Evolutionary conservation across 768 basidiomycete genomes (phyloP).

Genomic region (Hysterangium stoloniferum): DNA sequence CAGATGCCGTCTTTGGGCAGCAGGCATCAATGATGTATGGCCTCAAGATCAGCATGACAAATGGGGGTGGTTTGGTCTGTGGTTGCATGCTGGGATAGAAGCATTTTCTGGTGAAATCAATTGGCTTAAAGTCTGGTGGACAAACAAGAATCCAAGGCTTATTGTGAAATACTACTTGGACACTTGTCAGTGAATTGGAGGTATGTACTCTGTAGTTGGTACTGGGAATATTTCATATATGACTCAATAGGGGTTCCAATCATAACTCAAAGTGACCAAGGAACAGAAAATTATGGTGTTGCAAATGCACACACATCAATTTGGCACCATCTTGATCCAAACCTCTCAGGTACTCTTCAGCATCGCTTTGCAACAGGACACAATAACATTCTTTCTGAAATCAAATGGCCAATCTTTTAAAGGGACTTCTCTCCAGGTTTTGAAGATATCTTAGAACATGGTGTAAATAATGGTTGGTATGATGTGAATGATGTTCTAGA

Average conservation of each 20-base stretch:
- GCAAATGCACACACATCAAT: constrained; percentile 37
- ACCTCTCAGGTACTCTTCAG: constrained; percentile 29
- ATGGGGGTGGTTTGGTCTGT: constrained; percentile 33
- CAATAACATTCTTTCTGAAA: constrained; percentile 37
- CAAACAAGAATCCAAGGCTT: constrained; percentile 23
- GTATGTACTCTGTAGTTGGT: no score
- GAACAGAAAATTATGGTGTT: constrained; percentile 17
- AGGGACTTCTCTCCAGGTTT: constrained; percentile 27
- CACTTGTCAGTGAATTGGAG: constrained; percentile 14
- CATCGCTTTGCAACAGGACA: constrained; percentile 30
- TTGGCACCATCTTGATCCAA: constrained; percentile 33
- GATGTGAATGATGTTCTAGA: background rate
- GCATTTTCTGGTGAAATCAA: constrained; percentile 25
- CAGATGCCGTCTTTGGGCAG: constrained; percentile 28
- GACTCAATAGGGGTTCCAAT: constrained; percentile 37
- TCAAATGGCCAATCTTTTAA: constrained; percentile 20
- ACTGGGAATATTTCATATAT: constrained; percentile 30
- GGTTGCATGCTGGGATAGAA: constrained; percentile 29
- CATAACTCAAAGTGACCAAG: constrained; percentile 37
- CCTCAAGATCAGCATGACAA: constrained; percentile 41
- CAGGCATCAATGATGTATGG: constrained; percentile 35
- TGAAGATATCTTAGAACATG: constrained; percentile 28
- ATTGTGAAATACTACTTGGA: constrained; percentile 31
- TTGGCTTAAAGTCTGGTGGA: constrained; percentile 39
- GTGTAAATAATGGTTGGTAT: constrained; percentile 19